These are phyloP conservation scores for Aspergillaceae sp. DNA, from an alignment of 2,329 filamentous ascomycete species.

Conservation along the genomic window DNA sequence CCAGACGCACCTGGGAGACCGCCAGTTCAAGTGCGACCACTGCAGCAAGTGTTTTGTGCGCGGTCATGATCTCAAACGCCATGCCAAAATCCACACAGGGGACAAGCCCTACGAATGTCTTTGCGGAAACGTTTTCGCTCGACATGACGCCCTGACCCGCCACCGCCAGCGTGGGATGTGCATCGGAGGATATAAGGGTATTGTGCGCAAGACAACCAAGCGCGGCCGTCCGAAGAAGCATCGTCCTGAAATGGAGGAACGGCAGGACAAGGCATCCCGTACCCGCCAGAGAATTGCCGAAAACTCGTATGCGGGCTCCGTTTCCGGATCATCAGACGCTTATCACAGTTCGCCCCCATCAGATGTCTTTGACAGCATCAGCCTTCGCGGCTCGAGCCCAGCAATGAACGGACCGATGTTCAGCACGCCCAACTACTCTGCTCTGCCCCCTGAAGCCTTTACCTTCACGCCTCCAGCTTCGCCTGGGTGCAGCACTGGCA, in stretches of 20 bases:
- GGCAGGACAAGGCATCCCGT: constrained; percentile 48
- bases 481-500: constrained; percentile 33
- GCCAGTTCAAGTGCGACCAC: constrained; percentile 87
- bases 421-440: constrained; percentile 22
- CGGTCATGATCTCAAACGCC: constrained; percentile 92
- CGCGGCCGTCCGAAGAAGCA: constrained; percentile 58
- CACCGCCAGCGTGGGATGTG: constrained; percentile 96
- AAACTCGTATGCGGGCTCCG: constrained; percentile 26
- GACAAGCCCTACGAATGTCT: constrained; percentile 92
- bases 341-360: constrained; percentile 38
- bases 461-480: constrained; percentile 42
- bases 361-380: constrained; percentile 32
- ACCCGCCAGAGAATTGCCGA: constrained; percentile 39
- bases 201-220: constrained; percentile 58
- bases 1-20: constrained; percentile 92
- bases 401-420: constrained; percentile 25
- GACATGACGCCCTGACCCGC: constrained; percentile 88
- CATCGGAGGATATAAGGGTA: constrained; percentile 82
- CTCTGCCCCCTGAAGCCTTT: constrained; percentile 32
- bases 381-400: constrained; percentile 27
- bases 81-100: constrained; percentile 94
- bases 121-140: constrained; percentile 88
- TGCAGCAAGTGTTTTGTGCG: constrained; percentile 95
- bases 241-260: constrained; percentile 50
- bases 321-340: constrained; percentile 30